Percentiles rank a stretch among this genome's conserved stretches.
These are phyloP conservation scores for Metahyphopichia silvanorum DNA, from an alignment of 805 yeast species.

Conservation along the genomic window DNA sequence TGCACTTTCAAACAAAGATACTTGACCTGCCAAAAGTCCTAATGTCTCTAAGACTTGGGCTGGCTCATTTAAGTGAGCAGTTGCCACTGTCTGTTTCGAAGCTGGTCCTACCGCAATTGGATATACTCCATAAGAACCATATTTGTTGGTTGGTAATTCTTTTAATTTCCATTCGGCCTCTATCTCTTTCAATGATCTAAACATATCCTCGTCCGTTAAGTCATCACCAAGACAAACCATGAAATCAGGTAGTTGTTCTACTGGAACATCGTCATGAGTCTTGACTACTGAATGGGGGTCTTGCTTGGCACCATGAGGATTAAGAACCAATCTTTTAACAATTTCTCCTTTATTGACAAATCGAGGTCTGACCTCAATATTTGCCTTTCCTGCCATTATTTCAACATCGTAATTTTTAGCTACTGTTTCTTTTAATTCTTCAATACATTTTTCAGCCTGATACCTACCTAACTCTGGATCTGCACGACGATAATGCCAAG, in stretches of 20 bases:
- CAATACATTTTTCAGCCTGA: slow-evolving; percentile 74
- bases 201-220: slow-evolving; percentile 97
- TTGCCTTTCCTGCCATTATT: slow-evolving; percentile 96
- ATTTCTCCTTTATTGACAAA: slow-evolving; percentile 97
- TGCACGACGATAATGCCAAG: slow-evolving; percentile 96
- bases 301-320: slow-evolving; percentile 57
- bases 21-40: slow-evolving; percentile 76
- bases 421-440: slow-evolving; percentile 58
- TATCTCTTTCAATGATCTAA: slow-evolving; percentile 65
- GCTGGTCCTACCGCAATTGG: slow-evolving; percentile 95
- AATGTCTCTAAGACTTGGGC: slow-evolving; percentile 79
- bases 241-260: slow-evolving; percentile 70
- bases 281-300: slow-evolving; percentile 23
- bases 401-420: slow-evolving; percentile 75
- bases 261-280: slow-evolving; percentile 24
- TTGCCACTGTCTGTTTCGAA: slow-evolving; percentile 78
- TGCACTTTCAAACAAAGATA: slow-evolving; percentile 72
- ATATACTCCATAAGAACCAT: slow-evolving; percentile 60
- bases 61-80: slow-evolving; percentile 82
- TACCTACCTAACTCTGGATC: slow-evolving; percentile 91
- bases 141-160: slow-evolving; percentile 40
- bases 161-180: slow-evolving; percentile 50
- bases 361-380: slow-evolving; percentile 93
- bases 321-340: slow-evolving; percentile 71
- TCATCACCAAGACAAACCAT: slow-evolving; percentile 93